Conservation (phyloP, 208 protist genomes). For the Acanthamoeba lenticulata region DNA sequence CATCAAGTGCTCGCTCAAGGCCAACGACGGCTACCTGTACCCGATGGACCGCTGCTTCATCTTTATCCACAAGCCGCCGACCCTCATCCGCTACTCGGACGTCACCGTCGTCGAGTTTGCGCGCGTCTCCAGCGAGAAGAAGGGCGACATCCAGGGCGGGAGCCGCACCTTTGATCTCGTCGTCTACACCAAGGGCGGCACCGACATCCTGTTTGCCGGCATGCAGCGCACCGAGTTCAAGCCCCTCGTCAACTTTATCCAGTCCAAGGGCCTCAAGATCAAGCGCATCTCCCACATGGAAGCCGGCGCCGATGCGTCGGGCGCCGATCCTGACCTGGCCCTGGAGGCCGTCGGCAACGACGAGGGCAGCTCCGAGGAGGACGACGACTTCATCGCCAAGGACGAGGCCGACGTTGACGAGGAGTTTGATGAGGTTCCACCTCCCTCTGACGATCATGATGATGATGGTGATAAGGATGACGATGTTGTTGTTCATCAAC, state of each 20-base stretch:
- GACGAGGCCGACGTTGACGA: background rate
- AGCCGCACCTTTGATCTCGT: slow-evolving; percentile 76
- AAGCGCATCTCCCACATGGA: slow-evolving; percentile 55
- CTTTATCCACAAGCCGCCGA: slow-evolving; percentile 85
- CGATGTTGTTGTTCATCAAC: too few relatives aligned
- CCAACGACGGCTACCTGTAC: slow-evolving; percentile 83
- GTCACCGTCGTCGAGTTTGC: slow-evolving; percentile 79
- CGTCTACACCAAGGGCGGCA: slow-evolving; percentile 44
- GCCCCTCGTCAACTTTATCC: slow-evolving; percentile 32
- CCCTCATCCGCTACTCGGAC: slow-evolving; percentile 75
- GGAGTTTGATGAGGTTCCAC: background rate
- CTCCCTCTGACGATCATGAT: background rate
- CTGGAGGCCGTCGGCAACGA: background rate
- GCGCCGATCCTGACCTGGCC: background rate
- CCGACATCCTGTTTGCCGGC: slow-evolving; percentile 10
- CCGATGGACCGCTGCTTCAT: slow-evolving; percentile 80
- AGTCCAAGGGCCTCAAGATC: slow-evolving; percentile 20
- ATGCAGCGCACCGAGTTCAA: slow-evolving; percentile 56
- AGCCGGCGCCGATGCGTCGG: background rate
- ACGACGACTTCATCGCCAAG: slow-evolving; percentile 49
- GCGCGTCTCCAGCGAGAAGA: slow-evolving; percentile 56
- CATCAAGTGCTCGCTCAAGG: slow-evolving; percentile 80
- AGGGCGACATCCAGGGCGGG: background rate
- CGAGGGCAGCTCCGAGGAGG: background rate
- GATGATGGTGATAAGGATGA: too few relatives aligned